These are phyloP conservation scores for Trypanosoma avium DNA, from an alignment of 208 protist species.

Conservation along the genomic window DNA sequence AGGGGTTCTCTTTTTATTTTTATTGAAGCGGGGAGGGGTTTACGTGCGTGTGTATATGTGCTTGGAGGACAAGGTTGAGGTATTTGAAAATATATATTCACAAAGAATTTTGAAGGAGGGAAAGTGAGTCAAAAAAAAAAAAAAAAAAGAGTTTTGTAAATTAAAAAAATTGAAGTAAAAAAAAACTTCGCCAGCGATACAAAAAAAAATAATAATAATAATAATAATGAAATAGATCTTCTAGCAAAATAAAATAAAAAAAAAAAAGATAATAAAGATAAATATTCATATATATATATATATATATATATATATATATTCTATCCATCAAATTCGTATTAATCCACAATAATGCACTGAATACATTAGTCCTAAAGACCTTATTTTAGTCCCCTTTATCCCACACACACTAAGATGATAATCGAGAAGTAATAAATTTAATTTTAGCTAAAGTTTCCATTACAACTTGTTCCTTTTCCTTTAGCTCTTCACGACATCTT, in stretches of 20 bases:
- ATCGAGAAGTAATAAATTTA: neutral
- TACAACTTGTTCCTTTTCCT: slow-evolving; percentile 46
- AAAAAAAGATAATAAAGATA: neutral
- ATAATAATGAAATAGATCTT: neutral
- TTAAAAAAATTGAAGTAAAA: too few species aligned
- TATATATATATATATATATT: too few species aligned
- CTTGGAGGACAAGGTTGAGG: too few species aligned
- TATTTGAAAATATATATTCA: too few species aligned
- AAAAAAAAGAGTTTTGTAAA: too few species aligned
- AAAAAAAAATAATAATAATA: slow-evolving; percentile 11
- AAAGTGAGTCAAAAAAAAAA: too few species aligned
- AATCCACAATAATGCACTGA: neutral
- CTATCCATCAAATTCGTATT: too few species aligned
- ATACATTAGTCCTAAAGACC: neutral
- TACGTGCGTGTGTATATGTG: too few species aligned
- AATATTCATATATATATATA: neutral
- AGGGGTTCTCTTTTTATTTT: neutral
- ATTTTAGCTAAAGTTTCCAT: slow-evolving; percentile 42
- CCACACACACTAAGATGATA: neutral
- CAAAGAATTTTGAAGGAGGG: too few species aligned
- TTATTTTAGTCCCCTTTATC: too few species aligned
- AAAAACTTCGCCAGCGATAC: slow-evolving; percentile 6
- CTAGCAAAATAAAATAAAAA: slow-evolving; percentile 1
- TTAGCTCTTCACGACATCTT: slow-evolving; percentile 30
- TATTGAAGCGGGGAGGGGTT: too few species aligned